A percentile compares a stretch with the other conserved stretches of the same genome.
phyloP scores from a whole-genome alignment of 441 rosid genomes.

The Flueggea neowawraea region DNA sequence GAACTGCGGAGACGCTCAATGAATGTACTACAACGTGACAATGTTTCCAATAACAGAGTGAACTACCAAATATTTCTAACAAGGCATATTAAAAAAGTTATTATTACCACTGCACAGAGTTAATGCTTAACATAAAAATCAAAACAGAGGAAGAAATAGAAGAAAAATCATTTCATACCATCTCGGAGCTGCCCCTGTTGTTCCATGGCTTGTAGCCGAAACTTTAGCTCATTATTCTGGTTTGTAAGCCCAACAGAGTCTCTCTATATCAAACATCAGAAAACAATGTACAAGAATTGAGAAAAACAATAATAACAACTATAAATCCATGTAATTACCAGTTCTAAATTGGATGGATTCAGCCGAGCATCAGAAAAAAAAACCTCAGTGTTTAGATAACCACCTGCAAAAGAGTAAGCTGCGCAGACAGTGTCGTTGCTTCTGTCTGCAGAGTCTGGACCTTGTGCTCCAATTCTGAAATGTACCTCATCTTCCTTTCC shows the following conservation, averaged over 20 bases:
- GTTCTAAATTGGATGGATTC: no score
- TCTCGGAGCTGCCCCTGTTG: conserved; percentile 95
- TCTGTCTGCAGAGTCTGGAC: conserved; percentile 98
- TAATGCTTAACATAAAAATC: conserved; percentile 5
- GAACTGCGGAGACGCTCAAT: no score
- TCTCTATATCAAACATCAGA: conserved; percentile 37
- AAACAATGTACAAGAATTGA: not conserved
- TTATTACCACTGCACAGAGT: no score
- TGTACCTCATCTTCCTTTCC: conserved; percentile 94
- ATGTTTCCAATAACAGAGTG: no score
- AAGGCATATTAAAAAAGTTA: no score
- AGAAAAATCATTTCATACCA: conserved; percentile 38
- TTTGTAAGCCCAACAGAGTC: conserved; percentile 88
- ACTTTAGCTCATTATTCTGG: conserved; percentile 92
- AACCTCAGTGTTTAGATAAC: conserved; percentile 6
- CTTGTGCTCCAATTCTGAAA: conserved; percentile 90
- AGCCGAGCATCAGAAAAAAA: not conserved
- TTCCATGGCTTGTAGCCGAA: conserved; percentile 97
- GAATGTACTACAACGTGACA: no score
- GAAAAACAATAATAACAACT: not conserved
- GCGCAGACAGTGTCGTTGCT: conserved; percentile 97
- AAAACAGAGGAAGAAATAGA: not conserved
- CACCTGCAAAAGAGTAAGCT: conserved; percentile 91
- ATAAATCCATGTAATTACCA: no score
- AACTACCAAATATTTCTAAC: no score